Conservation (phyloP, 2,329 filamentous ascomycete species). For the Penicillium olsonii region DNA sequence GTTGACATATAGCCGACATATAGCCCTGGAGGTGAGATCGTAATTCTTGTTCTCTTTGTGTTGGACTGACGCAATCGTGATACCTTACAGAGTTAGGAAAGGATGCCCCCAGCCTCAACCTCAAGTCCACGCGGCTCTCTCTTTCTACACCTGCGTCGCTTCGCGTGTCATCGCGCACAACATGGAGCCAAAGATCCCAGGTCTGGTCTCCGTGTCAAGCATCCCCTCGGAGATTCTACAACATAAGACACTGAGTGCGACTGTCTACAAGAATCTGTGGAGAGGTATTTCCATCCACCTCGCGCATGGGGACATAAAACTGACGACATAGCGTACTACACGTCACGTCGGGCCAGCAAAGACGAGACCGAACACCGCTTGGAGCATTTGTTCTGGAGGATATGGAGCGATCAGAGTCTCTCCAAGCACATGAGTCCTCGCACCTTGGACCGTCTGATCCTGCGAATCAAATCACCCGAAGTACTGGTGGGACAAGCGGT, state of each 20-base stretch:
- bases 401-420: constrained; percentile 48
- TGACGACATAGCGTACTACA: constrained; percentile 44
- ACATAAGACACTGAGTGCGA: constrained; percentile 39
- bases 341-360: constrained; percentile 46
- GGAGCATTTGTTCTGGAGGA: constrained; percentile 57
- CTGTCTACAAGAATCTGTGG: constrained; percentile 50
- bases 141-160: not conserved
- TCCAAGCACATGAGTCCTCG: constrained; percentile 39
- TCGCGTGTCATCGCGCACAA: not conserved
- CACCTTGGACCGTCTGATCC: constrained; percentile 46
- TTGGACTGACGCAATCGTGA: not conserved
- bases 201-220: constrained; percentile 44
- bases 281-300: constrained; percentile 40
- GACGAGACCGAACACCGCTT: constrained; percentile 45
- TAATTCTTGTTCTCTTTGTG: not conserved
- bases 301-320: not conserved
- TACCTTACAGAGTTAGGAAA: no score
- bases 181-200: constrained; percentile 45
- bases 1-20: no score
- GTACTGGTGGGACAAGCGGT: not conserved
- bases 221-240: constrained; percentile 39
- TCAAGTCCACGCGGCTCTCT: constrained; percentile 1
- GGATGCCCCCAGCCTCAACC: constrained; percentile 1
- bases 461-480: constrained; percentile 43
- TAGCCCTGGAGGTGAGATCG: no score